Evolutionary conservation across 805 yeast species (phyloP).

Genomic region (Wickerhamiella siamensis): DNA sequence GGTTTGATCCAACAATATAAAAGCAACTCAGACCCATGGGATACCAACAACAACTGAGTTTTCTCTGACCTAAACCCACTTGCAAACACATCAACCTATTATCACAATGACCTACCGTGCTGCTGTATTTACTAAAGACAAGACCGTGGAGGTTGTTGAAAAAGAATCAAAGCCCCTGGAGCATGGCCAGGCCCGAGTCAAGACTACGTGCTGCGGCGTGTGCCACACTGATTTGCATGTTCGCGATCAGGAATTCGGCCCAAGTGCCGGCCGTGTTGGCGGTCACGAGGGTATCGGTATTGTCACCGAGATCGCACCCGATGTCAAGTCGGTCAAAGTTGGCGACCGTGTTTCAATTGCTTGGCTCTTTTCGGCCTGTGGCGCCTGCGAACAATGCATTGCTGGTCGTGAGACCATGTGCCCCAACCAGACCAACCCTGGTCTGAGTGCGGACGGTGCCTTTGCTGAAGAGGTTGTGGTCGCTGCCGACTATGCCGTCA

Average conservation of each 20-base stretch:
- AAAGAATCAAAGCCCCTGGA: conserved; percentile 20
- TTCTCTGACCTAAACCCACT: no score
- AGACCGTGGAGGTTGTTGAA: neutral
- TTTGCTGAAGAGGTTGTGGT: conserved; percentile 87
- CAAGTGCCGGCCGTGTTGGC: conserved; percentile 65
- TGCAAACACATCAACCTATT: no score
- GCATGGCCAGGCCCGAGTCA: conserved; percentile 61
- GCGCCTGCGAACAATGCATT: conserved; percentile 62
- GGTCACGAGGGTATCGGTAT: conserved; percentile 88
- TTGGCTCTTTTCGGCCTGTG: conserved; percentile 71
- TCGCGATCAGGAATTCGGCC: conserved; percentile 87
- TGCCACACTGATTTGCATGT: conserved; percentile 91
- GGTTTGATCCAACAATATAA: no score
- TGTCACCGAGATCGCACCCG: conserved; percentile 61
- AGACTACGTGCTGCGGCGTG: conserved; percentile 79
- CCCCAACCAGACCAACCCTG: conserved; percentile 54
- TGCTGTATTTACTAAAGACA: neutral
- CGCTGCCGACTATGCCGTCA: conserved; percentile 76
- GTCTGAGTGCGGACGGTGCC: conserved; percentile 82
- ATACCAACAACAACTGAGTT: no score
- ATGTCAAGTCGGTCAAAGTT: conserved; percentile 54
- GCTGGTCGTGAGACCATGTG: conserved; percentile 58
- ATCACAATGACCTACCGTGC: neutral
- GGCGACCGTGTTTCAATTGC: conserved; percentile 77
- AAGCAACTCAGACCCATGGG: no score